Conservation (phyloP, 129 eudicot genomes). For the Centrapalus pauciflorus region DNA sequence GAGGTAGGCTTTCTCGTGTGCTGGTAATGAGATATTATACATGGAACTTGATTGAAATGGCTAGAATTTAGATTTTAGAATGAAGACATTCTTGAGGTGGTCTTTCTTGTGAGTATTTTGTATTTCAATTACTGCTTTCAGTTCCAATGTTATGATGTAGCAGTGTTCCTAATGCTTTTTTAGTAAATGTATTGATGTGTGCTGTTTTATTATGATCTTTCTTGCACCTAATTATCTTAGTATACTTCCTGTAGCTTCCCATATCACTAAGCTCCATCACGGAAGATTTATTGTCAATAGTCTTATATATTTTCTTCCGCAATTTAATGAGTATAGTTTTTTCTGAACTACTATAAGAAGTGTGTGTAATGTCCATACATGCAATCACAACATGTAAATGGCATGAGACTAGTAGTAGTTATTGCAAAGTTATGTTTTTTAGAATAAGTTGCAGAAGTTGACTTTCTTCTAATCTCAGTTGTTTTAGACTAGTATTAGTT, state of each 20-base stretch:
- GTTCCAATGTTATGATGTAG: neutral
- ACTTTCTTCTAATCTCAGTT: neutral
- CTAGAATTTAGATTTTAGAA: neutral
- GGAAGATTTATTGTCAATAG: neutral
- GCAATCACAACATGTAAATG: neutral
- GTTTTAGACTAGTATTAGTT: no score
- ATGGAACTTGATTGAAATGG: neutral
- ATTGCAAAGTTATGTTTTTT: neutral
- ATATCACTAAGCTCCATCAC: constrained; percentile 1
- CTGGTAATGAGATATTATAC: neutral
- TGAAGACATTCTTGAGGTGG: neutral
- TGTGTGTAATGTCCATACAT: neutral
- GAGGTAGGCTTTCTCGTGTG: neutral
- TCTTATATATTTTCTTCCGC: neutral
- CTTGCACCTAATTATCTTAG: neutral
- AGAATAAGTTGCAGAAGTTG: neutral
- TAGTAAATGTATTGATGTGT: neutral
- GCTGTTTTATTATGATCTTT: neutral
- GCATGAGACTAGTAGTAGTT: neutral
- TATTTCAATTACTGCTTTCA: neutral
- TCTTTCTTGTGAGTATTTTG: neutral
- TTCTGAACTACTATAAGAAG: neutral
- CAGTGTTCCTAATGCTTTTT: neutral
- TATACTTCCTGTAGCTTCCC: neutral
- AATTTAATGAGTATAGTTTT: neutral